Evolutionary conservation across 805 yeast species (phyloP), one percentile per base, ranked within the genome.

Genomic region (Yarrowia osloensis): DNA sequence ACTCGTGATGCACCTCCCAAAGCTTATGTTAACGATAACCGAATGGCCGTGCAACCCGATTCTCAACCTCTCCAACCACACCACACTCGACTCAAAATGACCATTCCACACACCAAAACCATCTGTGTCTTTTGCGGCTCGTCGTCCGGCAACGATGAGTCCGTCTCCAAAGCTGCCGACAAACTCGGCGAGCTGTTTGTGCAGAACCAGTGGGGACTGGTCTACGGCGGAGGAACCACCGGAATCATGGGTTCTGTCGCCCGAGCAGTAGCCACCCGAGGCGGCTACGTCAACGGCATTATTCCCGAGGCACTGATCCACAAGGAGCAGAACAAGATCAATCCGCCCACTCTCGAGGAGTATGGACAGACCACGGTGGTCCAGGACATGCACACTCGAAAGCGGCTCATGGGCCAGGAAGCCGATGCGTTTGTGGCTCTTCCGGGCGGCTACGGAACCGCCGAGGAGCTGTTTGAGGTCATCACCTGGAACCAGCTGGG

Each of bases 381-480:
- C 1, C 82, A 84, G 65, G 96, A 90, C 74, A 91, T 91, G 97
- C 97, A 91, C 78, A 88, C 95, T 2, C 83, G 97, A 75, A 91
- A 91, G 81, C 83, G 87, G 75, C 72, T 89, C 81, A 91, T 91
- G 97, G 96, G 92, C 31, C 82, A 84, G 73, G 93, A 89, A 76
- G 88, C 94, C n/a, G 86, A 86, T 71, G 96, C 94, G 0, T 91
- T 91, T 77, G 85, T 91, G 52, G 96, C 97, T 0, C 82, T 91
- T 79, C 97, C 97, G 15, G 97, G 97, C 70, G 97, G 97, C 2
- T 91, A 86, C 75, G 97, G 97, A 62, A 91, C 96, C 8, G 78
- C 90, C 74, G 97, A 91, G 77, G 97, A 91, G 78, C 81, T 91
- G 69, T 87, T 91, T 88, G 97, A 91, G 79, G 88, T 90, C 67